Evolutionary conservation across 371 early-diverging fungal genomes (phyloP).

Genomic region (Mortierella sp.): DNA sequence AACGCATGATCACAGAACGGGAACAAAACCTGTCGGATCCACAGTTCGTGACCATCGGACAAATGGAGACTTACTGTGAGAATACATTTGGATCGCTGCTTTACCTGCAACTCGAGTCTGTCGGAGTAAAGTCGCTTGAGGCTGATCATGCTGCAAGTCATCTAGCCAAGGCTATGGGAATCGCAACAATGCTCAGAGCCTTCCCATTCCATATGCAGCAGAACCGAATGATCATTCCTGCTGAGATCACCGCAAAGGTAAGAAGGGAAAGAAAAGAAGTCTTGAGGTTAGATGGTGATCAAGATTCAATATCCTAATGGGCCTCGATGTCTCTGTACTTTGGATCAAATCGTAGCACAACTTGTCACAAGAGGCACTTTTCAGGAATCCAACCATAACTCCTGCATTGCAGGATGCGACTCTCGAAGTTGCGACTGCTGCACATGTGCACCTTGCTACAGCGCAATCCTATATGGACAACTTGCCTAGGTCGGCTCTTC

Average conservation of each 20-base stretch:
- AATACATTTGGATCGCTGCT: conserved; percentile 87
- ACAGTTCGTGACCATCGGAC: conserved; percentile 77
- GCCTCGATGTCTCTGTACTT: neutral
- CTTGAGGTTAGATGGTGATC: neutral
- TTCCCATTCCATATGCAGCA: conserved; percentile 78
- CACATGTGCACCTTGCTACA: conserved; percentile 84
- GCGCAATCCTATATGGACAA: conserved; percentile 73
- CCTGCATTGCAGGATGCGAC: conserved; percentile 76
- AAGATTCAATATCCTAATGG: neutral
- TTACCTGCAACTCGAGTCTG: conserved; percentile 89
- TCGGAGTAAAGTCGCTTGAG: conserved; percentile 84
- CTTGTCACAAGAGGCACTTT: conserved; percentile 78
- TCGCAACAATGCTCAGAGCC: conserved; percentile 79
- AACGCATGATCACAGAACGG: conserved; percentile 61
- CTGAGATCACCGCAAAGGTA: conserved; percentile 86
- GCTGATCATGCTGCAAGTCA: conserved; percentile 94
- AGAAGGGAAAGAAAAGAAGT: neutral
- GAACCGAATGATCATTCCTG: conserved; percentile 75
- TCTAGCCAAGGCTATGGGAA: conserved; percentile 90
- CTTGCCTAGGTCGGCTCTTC: conserved; percentile 67
- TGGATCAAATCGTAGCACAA: conserved; percentile 61
- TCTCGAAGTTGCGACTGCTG: conserved; percentile 84
- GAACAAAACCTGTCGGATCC: conserved; percentile 74
- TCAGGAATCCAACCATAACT: conserved; percentile 73
- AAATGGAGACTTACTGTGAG: conserved; percentile 91